Evolutionary conservation across 2,329 filamentous ascomycete genomes (phyloP).

Genomic region (Penicillium psychrosexuale): DNA sequence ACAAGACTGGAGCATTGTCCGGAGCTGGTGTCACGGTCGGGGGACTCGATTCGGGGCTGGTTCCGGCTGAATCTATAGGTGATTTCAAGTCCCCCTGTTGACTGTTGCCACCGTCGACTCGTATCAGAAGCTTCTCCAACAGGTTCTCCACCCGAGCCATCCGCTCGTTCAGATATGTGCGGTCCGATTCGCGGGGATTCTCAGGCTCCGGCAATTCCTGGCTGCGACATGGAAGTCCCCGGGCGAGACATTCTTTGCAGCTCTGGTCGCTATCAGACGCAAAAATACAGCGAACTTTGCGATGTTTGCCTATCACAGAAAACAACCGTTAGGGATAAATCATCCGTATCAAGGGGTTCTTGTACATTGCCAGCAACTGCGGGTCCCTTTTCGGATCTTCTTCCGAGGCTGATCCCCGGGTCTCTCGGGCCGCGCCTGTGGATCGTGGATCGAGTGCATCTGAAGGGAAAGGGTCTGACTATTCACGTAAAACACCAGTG

Average conservation of each 20-base stretch:
- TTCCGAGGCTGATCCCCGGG: constrained; percentile 12
- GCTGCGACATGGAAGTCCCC: constrained; percentile 11
- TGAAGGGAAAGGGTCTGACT: neutral
- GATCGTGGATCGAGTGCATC: neutral
- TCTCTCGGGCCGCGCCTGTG: neutral
- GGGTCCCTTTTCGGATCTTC: constrained; percentile 18
- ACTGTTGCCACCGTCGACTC: neutral
- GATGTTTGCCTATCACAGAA: constrained; percentile 12
- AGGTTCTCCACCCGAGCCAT: constrained; percentile 11
- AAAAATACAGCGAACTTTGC: constrained; percentile 16
- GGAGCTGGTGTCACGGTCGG: constrained; percentile 1
- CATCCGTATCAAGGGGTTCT: neutral
- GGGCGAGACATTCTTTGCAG: constrained; percentile 12
- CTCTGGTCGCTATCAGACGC: constrained; percentile 6
- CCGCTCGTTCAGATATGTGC: constrained; percentile 9
- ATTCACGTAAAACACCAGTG: neutral
- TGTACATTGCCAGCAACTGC: constrained; percentile 19
- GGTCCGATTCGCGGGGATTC: constrained; percentile 11
- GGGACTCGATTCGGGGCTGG: neutral
- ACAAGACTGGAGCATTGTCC: constrained; percentile 10
- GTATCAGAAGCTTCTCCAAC: constrained; percentile 7
- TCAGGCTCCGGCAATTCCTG: constrained; percentile 15
- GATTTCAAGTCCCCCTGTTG: neutral
- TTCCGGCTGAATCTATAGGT: neutral
- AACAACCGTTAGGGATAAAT: neutral